Conservation (phyloP, 1,284 basidiomycete genomes). For the Xerocomus amazonicus region DNA sequence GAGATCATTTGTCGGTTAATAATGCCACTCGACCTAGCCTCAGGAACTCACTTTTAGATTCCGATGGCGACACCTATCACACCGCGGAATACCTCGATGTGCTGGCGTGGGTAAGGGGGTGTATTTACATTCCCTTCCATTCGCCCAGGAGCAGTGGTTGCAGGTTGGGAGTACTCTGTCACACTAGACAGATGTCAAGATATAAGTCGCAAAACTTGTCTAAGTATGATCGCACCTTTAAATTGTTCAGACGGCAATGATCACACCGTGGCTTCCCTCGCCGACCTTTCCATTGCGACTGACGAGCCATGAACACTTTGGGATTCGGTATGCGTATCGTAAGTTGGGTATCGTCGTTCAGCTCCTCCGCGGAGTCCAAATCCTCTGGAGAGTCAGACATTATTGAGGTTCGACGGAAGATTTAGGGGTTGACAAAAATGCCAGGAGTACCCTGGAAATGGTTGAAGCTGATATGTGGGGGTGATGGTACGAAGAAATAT, state of each 20-base stretch:
- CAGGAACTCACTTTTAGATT: conserved; percentile 57
- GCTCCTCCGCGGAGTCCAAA: conserved; percentile 43
- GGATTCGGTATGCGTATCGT: conserved; percentile 62
- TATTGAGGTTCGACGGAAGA: conserved; percentile 10
- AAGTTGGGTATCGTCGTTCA: conserved; percentile 55
- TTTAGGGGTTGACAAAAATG: conserved; percentile 23
- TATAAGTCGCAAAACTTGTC: conserved; percentile 4
- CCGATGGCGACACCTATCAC: conserved; percentile 60
- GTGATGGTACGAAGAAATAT: conserved; percentile 8
- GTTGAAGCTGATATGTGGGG: conserved; percentile 8
- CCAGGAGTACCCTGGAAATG: conserved; percentile 4
- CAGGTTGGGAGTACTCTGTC: conserved; percentile 68
- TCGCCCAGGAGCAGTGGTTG: conserved; percentile 66
- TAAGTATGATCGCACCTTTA: conserved; percentile 49
- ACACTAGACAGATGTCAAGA: conserved; percentile 43
- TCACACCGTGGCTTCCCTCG: conserved; percentile 70
- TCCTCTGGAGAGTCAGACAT: conserved; percentile 42
- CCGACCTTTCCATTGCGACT: conserved; percentile 68
- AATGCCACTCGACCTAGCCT: background rate
- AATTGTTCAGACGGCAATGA: conserved; percentile 64
- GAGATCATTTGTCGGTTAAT: conserved; percentile 2
- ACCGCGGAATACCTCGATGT: conserved; percentile 68
- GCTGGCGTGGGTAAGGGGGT: conserved; percentile 70
- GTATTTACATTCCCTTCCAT: conserved; percentile 61
- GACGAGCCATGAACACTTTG: conserved; percentile 52